Base-by-base conservation (phyloP, 192 early-diverging fungal species). In the Backusella westeae region DNA sequence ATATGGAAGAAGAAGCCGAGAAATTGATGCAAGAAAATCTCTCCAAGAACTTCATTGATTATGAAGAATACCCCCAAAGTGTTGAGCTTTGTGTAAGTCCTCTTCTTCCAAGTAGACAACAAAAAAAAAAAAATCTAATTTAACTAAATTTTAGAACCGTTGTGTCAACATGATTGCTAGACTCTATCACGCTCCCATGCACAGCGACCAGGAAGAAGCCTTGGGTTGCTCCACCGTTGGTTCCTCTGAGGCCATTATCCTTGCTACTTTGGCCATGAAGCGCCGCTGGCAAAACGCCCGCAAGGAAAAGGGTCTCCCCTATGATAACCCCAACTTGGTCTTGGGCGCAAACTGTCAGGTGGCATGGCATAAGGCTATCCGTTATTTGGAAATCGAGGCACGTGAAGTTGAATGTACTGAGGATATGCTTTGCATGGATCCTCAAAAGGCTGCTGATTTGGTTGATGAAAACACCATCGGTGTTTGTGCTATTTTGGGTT, bases 381-480 rank as follows among this genome's bases (percentile, higher is more conserved):
- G 65, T 17, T 78, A 78, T 67, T 67, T 85, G 10, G 83, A 85
- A 46, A 71, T 85, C 14, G 81, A 85, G 76, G 32, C 59, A 46
- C 67, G 78, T 52, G 73, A 80, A 46, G 83, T 82, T 23, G n/a
- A 49, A 29, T 74, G 77, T 65, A 56, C 71, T 0, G 84, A 86
- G 75, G 81, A 78, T 67, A 79, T 78, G 52, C 88, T 89, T 67
- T 89, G 80, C 69, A 82, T 95, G 73, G 86, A 87, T 42, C 77
- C 90, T 35, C 75, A 93, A 34, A 89, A 91, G 76, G 94, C 93
- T 34, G 79, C 89, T 14, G 86, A 90, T 42, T 79, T 91, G 72
- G 82, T 91, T n/a, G 92, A 96, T 76, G 95, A 95, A 72, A 96
- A 96, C 83, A 96, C 95, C 9, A 93, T 96, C 34, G 95, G 94